Conservation (phyloP, 2,329 filamentous ascomycete genomes). For the Xylariaceae sp. region DNA sequence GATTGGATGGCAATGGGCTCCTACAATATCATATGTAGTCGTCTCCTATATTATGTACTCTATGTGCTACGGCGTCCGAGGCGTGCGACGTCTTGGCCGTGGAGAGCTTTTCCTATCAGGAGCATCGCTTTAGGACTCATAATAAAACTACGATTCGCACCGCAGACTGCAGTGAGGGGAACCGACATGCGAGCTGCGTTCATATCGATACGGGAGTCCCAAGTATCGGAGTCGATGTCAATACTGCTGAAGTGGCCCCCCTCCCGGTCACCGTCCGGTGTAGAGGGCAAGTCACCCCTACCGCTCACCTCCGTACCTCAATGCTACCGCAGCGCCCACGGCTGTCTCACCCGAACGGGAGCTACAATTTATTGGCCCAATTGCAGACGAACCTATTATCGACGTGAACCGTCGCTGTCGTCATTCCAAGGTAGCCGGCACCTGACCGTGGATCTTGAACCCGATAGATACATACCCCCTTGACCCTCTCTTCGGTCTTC, state of each 20-base stretch:
- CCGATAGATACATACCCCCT: neutral
- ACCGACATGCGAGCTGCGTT: neutral
- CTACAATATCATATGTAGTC: neutral
- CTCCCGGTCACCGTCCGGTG: neutral
- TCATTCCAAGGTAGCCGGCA: neutral
- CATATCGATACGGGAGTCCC: neutral
- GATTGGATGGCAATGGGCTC: neutral
- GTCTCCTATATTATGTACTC: neutral
- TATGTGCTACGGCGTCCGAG: neutral
- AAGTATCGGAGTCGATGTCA: neutral
- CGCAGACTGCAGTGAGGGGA: neutral
- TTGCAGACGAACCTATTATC: neutral
- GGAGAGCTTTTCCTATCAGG: neutral
- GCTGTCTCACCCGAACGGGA: neutral
- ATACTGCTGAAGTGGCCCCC: neutral
- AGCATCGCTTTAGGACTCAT: neutral
- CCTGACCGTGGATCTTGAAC: neutral
- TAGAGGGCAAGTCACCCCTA: neutral
- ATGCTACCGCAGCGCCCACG: neutral
- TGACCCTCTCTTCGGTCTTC: neutral
- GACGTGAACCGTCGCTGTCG: neutral
- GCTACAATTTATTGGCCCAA: neutral
- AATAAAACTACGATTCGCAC: neutral
- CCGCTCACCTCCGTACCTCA: neutral
- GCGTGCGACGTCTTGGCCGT: neutral